phyloP scores from a whole-genome alignment of 768 basidiomycete genomes.

The Suillus clintonianus region DNA sequence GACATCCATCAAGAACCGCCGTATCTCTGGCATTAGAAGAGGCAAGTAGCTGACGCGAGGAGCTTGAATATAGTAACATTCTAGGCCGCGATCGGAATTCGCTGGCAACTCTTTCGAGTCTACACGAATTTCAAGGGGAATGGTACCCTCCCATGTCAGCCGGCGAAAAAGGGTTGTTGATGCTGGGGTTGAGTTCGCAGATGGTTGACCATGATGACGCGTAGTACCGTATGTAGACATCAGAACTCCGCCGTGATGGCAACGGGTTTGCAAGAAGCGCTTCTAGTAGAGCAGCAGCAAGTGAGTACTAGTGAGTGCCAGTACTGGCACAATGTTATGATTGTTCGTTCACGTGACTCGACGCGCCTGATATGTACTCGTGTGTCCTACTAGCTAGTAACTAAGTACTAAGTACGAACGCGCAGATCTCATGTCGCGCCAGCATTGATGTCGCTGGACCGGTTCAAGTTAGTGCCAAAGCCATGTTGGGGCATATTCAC shows the following conservation, averaged over 20 bases:
- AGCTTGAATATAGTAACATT: slow-evolving; percentile 89
- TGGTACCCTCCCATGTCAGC: slow-evolving; percentile 88
- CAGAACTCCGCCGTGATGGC: not conserved
- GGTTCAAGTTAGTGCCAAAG: not conserved
- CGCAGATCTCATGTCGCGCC: slow-evolving; percentile 7
- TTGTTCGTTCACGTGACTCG: not conserved
- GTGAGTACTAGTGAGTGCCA: too few species aligned
- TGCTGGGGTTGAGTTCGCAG: slow-evolving; percentile 53
- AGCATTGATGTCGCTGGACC: not conserved
- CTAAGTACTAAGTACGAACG: slow-evolving; percentile 27
- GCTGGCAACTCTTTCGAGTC: slow-evolving; percentile 89
- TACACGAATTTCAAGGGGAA: slow-evolving; percentile 87
- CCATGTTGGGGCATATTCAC: not conserved
- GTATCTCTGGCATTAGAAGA: slow-evolving; percentile 84
- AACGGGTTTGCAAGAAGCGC: not conserved
- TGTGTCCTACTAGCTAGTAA: not conserved
- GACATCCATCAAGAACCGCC: slow-evolving; percentile 86
- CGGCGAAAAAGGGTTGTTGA: slow-evolving; percentile 83
- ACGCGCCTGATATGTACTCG: not conserved
- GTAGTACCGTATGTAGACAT: slow-evolving; percentile 59
- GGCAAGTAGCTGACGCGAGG: slow-evolving; percentile 94
- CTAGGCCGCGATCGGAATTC: slow-evolving; percentile 85
- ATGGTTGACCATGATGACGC: slow-evolving; percentile 44
- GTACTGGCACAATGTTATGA: not conserved
- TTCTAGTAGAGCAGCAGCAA: not conserved